Evolutionary conservation across 83 land plant genomes (phyloP).

Genomic region (Isoetes engelmannii): DNA sequence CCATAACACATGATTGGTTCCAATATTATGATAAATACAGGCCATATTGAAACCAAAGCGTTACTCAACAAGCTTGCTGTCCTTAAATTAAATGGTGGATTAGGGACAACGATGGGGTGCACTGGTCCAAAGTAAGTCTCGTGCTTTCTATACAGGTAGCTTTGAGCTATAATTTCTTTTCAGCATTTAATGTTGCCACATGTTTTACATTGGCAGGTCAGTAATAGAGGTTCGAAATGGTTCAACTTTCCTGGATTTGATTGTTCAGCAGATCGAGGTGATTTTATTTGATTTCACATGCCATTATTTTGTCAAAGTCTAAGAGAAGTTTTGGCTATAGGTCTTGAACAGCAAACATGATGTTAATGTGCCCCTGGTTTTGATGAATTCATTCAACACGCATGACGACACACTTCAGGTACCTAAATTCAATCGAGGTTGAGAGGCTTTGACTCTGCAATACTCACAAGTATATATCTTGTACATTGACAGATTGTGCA

Average conservation of each 20-base stretch:
- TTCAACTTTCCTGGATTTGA: slow-evolving; percentile 88
- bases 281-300: neutral
- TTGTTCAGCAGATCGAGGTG: slow-evolving; percentile 95
- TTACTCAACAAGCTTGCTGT: slow-evolving; percentile 93
- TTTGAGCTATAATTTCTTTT: too few relatives aligned
- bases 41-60: slow-evolving; percentile 50
- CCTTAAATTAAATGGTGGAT: slow-evolving; percentile 91
- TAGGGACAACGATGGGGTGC: slow-evolving; percentile 99
- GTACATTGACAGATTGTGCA: slow-evolving; percentile 58
- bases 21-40: slow-evolving; percentile 29
- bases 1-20: neutral
- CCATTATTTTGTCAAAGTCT: neutral
- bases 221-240: slow-evolving; percentile 98
- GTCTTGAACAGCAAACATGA: slow-evolving; percentile 65
- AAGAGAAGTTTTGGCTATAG: slow-evolving; percentile 32
- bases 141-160: neutral
- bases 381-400: slow-evolving; percentile 98
- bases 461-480: neutral
- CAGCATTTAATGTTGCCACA: too few relatives aligned
- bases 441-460: neutral
- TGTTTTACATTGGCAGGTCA: slow-evolving; percentile 42
- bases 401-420: slow-evolving; percentile 95
- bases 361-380: slow-evolving; percentile 78
- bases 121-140: slow-evolving; percentile 94
- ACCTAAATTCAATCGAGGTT: neutral